Evolutionary conservation across 1,139 yeast species (phyloP).

Genomic region (Torulaspora globosa): DNA sequence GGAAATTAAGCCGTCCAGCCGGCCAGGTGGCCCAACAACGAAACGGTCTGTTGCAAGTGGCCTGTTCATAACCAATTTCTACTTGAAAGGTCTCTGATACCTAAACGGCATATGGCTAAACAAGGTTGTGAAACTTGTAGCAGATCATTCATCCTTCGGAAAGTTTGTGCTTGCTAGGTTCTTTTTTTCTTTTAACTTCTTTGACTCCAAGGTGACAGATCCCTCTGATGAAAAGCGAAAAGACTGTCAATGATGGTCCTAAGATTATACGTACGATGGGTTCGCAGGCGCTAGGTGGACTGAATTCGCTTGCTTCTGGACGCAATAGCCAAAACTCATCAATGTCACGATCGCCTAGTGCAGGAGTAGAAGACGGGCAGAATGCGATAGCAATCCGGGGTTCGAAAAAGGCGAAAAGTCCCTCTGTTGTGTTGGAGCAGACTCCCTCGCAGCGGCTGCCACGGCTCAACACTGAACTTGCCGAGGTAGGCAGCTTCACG

Average conservation of each 20-base stretch:
- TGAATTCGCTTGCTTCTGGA: conserved; percentile 9
- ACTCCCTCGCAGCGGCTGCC: conserved; percentile 3
- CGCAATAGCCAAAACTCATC: conserved; percentile 19
- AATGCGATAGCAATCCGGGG: neutral
- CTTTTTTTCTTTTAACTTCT: neutral
- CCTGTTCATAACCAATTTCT: too few relatives aligned
- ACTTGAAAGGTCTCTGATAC: neutral
- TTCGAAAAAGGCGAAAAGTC: conserved; percentile 3
- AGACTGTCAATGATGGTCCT: conserved; percentile 14
- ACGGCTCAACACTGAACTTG: conserved; percentile 1
- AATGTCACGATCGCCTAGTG: conserved; percentile 19
- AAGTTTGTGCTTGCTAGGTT: neutral
- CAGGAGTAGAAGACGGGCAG: neutral
- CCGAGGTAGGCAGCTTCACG: conserved; percentile 7
- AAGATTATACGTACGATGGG: conserved; percentile 24
- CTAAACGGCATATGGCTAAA: neutral
- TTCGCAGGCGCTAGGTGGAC: conserved; percentile 23
- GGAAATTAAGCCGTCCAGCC: neutral
- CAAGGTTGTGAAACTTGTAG: neutral
- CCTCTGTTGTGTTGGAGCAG: conserved; percentile 1
- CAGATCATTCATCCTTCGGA: neutral
- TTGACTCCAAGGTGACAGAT: neutral
- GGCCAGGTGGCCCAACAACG: neutral
- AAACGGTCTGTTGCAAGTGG: too few relatives aligned
- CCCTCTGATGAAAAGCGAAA: conserved; percentile 1